Base-by-base conservation (phyloP, 306 rosid species). In the Gillenia trifoliata region DNA sequence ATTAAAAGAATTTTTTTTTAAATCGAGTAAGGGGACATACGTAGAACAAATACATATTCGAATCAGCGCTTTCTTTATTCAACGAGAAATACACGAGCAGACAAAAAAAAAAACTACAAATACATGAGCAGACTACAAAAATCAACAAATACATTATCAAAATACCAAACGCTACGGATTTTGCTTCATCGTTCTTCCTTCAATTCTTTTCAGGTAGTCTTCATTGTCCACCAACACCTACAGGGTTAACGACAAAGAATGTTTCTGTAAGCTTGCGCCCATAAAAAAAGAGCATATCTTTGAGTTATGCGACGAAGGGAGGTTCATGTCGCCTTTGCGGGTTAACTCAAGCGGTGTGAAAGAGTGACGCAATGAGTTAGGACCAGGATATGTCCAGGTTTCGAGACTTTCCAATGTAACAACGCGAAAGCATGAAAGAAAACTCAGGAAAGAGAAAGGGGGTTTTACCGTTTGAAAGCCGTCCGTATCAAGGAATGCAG, bases 181-280 rank as follows among this genome's bases (percentile, higher is more conserved):
- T 34, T 5, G 4, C 62, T 50, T n/a, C 29, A 29, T 52, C 45
- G 23, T 16, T 71, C 6, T 15, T 72, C 31, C 66, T 66, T 33
- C 43, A 52, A 4, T 6, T 28, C 28, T 22, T 40, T 26, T 17
- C 52, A 34, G 72, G 22, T 49, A 75, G 70, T 64, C 64, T 33
- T 64, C 40, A 52, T 75, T 50, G 72, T 75, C 72, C 23, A 65
- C 72, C 72, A 75, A 64, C 40, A 65, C 78, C 78, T 75, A 38
- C 2, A 22, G 28, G 36, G 41, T 43, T 28, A 50, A 15, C n/a
- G 29, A 11, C 26, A 55, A 20, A 50, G 30, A 66, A 26, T 23
- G 17, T 23, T 11, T n/a, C n/a, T 36, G 30, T 66, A 40, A 23
- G 31, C 31, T 23, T 36, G 29, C 11, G n/a, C 6, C 36, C 11